A percentile compares a stretch with the other conserved stretches of the same genome.
Conservation (phyloP, 2,329 filamentous ascomycete species). For the Rhinocladiella similis region DNA sequence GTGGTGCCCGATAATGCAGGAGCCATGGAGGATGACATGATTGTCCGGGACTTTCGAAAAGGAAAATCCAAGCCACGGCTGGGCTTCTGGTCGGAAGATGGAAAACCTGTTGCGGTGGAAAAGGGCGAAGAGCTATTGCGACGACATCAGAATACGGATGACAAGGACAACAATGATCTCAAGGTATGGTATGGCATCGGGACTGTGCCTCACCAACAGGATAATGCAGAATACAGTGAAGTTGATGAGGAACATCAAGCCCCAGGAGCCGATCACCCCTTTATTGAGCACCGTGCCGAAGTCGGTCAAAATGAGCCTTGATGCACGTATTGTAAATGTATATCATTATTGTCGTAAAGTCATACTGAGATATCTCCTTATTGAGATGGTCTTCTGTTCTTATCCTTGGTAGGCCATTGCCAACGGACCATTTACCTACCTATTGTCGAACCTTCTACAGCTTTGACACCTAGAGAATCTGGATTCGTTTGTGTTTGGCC, state of each 20-base stretch:
- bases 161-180: background rate
- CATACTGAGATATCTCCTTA: no score
- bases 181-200: background rate
- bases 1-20: no score
- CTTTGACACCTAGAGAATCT: no score
- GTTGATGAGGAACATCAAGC: background rate
- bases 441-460: background rate
- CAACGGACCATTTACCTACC: no score
- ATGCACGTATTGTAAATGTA: background rate
- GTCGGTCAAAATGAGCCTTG: background rate
- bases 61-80: background rate
- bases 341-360: no score
- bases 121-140: background rate
- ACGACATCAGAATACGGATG: background rate
- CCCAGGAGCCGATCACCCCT: background rate
- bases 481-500: no score
- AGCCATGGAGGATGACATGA: background rate
- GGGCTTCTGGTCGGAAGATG: background rate
- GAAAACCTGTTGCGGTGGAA: background rate
- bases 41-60: background rate
- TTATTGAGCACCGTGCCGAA: background rate
- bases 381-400: no score
- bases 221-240: background rate
- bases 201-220: background rate
- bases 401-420: no score